Conservation (phyloP, 805 yeast species). For the Candida argentea region DNA sequence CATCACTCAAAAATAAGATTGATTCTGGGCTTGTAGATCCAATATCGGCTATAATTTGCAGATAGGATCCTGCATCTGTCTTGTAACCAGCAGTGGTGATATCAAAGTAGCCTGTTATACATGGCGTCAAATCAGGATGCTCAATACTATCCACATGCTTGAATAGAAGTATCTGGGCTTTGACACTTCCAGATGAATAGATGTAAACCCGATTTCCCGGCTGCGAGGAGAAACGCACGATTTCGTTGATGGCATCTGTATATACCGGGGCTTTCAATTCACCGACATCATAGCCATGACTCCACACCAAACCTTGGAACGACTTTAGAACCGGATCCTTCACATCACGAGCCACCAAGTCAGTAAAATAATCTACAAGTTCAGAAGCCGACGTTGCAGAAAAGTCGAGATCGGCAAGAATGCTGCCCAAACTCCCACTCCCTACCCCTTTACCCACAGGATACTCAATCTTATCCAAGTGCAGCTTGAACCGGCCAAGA, state of each 20-base stretch:
- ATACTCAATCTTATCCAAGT: constrained; percentile 17
- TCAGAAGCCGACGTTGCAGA: constrained; percentile 13
- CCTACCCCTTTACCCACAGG: constrained; percentile 7
- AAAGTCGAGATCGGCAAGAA: constrained; percentile 38
- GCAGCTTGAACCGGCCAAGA: constrained; percentile 34
- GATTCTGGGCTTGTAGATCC: constrained; percentile 17
- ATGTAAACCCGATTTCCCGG: constrained; percentile 39
- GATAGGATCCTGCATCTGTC: constrained; percentile 46
- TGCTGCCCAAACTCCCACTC: constrained; percentile 17
- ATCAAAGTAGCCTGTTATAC: constrained; percentile 66
- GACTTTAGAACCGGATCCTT: constrained; percentile 71
- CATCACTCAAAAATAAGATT: constrained; percentile 71
- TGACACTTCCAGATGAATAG: constrained; percentile 83
- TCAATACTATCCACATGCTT: constrained; percentile 41
- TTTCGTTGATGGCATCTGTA: constrained; percentile 54
- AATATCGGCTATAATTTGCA: constrained; percentile 38
- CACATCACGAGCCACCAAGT: constrained; percentile 54
- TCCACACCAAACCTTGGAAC: constrained; percentile 82
- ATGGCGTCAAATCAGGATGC: constrained; percentile 6
- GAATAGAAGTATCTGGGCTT: constrained; percentile 77
- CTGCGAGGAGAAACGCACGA: constrained; percentile 27
- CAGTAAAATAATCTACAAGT: constrained; percentile 39
- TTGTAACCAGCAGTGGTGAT: constrained; percentile 78
- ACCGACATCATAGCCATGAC: constrained; percentile 66
- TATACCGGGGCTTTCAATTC: constrained; percentile 70